These are phyloP conservation scores for Heimioporus sp. DNA, from an alignment of 768 basidiomycete species.

Conservation along the genomic window DNA sequence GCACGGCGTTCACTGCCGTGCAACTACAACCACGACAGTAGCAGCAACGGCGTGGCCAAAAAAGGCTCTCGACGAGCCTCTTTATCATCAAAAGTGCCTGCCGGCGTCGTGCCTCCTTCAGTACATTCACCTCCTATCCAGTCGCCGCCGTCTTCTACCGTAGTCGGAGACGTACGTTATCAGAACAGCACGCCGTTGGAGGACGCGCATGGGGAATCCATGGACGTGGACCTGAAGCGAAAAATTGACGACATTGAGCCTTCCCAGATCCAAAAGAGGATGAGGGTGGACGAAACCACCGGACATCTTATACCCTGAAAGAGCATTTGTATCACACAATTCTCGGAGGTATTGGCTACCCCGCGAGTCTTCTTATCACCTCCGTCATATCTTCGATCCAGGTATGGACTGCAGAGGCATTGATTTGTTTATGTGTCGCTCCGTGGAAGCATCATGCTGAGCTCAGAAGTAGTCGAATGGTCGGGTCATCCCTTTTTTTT, in stretches of 20 bases:
- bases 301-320: conserved; percentile 55
- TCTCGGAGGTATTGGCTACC: conserved; percentile 22
- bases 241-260: conserved; percentile 53
- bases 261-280: conserved; percentile 62
- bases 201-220: conserved; percentile 40
- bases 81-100: conserved; percentile 42
- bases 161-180: conserved; percentile 34
- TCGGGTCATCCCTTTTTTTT: conserved; percentile 11
- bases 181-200: conserved; percentile 37
- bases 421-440: conserved; percentile 23
- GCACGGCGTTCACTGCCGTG: conserved; percentile 72
- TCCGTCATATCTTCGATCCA: conserved; percentile 22
- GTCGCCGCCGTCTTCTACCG: conserved; percentile 45
- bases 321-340: conserved; percentile 22
- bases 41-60: conserved; percentile 26
- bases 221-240: conserved; percentile 60
- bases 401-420: conserved; percentile 29
- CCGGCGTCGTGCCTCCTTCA: conserved; percentile 29
- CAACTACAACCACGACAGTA: conserved; percentile 74
- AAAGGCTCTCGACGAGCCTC: conserved; percentile 52
- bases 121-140: conserved; percentile 52
- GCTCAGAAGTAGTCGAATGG: conserved; percentile 30
- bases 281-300: conserved; percentile 59
- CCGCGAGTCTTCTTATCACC: conserved; percentile 20
- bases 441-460: conserved; percentile 27